Evolutionary conservation across 352 stramenopile genomes (phyloP).

Genomic region (Phytophthora meadii): DNA sequence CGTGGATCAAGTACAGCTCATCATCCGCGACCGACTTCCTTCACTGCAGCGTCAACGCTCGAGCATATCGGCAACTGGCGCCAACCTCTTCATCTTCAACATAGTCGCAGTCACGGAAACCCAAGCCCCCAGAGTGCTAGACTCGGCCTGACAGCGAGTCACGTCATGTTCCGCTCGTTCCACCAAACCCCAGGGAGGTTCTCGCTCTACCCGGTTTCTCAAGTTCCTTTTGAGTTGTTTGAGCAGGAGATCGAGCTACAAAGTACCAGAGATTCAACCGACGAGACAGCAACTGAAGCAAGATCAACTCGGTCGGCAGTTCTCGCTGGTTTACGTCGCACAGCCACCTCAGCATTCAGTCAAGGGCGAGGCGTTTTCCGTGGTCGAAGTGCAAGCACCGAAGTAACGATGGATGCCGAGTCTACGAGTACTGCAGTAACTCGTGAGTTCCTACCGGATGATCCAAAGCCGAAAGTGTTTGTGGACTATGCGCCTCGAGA

Average conservation of each 20-base stretch:
- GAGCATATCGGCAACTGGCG: conserved; percentile 20
- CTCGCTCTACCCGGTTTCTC: conserved; percentile 74
- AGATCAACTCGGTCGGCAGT: conserved; percentile 41
- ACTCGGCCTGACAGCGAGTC: conserved; percentile 20
- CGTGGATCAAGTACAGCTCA: not conserved
- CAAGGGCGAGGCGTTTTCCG: conserved; percentile 42
- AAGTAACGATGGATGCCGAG: conserved; percentile 10
- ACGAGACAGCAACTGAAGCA: conserved; percentile 18
- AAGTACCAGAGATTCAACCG: conserved; percentile 45
- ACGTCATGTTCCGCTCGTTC: conserved; percentile 32
- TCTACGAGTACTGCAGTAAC: conserved; percentile 7
- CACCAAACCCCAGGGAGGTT: conserved; percentile 42
- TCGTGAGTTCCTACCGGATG: conserved; percentile 41
- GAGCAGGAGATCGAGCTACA: conserved; percentile 79
- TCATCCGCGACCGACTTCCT: conserved; percentile 30
- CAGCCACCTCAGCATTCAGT: conserved; percentile 45
- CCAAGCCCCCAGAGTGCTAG: conserved; percentile 9
- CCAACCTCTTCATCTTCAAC: conserved; percentile 21
- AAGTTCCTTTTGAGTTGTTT: conserved; percentile 81
- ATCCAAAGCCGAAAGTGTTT: conserved; percentile 76
- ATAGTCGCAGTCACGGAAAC: conserved; percentile 35
- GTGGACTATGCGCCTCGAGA: conserved; percentile 76
- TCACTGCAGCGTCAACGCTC: conserved; percentile 17
- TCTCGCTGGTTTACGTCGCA: conserved; percentile 58
- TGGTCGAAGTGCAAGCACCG: conserved; percentile 31